These are phyloP conservation scores for Ascocoryne sarcoides DNA, from an alignment of 2,329 filamentous ascomycete species.

Conservation along the genomic window DNA sequence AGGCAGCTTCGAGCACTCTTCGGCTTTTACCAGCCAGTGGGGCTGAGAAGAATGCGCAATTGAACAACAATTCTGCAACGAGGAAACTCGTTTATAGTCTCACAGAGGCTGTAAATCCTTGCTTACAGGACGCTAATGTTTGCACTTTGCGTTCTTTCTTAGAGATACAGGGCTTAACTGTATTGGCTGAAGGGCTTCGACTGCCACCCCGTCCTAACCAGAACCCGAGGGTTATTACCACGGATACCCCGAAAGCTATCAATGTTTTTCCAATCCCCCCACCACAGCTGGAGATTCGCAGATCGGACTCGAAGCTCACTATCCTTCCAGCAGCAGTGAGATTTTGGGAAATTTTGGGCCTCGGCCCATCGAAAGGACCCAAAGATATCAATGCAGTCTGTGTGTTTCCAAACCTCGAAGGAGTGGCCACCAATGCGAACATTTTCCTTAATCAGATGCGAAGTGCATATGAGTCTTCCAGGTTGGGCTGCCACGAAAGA, in stretches of 20 bases:
- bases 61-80: slow-evolving; percentile 18
- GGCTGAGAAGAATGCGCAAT: slow-evolving; percentile 3
- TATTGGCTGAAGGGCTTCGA: slow-evolving; percentile 43
- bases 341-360: slow-evolving; percentile 76
- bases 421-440: slow-evolving; percentile 50
- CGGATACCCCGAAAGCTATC: slow-evolving; percentile 32
- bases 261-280: slow-evolving; percentile 55
- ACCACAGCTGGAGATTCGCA: slow-evolving; percentile 64
- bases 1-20: slow-evolving; percentile 47
- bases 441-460: slow-evolving; percentile 60
- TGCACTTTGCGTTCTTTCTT: slow-evolving; percentile 42
- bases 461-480: slow-evolving; percentile 64
- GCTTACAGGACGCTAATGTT: slow-evolving; percentile 34
- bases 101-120: slow-evolving; percentile 36
- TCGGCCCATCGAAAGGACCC: slow-evolving; percentile 59
- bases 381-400: slow-evolving; percentile 67
- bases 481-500: slow-evolving; percentile 55
- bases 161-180: slow-evolving; percentile 48
- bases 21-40: slow-evolving; percentile 17
- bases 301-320: slow-evolving; percentile 61
- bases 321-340: slow-evolving; percentile 64
- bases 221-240: slow-evolving; percentile 17
- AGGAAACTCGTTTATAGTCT: slow-evolving; percentile 33
- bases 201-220: slow-evolving; percentile 30
- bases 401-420: slow-evolving; percentile 58